phyloP scores from a whole-genome alignment of 441 rosid species.

The Gossypium schwendimanii region DNA sequence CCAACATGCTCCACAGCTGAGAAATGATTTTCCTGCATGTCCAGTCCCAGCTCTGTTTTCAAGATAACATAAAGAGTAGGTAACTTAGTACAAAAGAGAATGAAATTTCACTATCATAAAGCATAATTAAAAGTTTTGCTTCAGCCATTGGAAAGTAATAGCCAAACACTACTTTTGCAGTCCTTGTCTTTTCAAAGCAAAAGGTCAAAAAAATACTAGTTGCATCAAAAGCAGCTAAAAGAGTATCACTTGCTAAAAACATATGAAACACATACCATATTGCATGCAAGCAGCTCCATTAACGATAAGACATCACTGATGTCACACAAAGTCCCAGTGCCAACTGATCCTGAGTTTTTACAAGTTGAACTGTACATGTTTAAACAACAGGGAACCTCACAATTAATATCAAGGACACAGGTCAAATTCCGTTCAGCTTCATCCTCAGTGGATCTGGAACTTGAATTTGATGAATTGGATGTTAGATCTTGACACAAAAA shows the following conservation, averaged over 20 bases:
- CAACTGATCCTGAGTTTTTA: conserved; percentile 11
- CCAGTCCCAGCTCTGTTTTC: conserved; percentile 78
- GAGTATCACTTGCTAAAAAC: background rate
- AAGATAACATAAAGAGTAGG: background rate
- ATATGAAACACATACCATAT: conserved; percentile 36
- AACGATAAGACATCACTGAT: conserved; percentile 46
- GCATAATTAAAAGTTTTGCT: background rate
- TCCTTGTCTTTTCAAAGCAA: background rate
- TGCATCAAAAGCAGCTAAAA: background rate
- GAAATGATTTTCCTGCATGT: conserved; percentile 44
- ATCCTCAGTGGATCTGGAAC: conserved; percentile 15
- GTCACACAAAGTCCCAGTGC: conserved; percentile 20
- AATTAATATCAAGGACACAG: conserved; percentile 14
- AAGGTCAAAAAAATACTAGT: background rate
- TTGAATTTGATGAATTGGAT: conserved; percentile 16
- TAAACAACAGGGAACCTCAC: conserved; percentile 23
- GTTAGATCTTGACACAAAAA: conserved; percentile 21
- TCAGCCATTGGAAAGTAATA: background rate
- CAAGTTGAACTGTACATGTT: conserved; percentile 15
- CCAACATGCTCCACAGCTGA: conserved; percentile 45
- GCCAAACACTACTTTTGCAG: background rate
- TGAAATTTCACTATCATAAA: background rate
- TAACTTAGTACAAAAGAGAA: background rate
- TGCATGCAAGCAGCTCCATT: conserved; percentile 68
- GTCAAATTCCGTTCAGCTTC: conserved; percentile 20